Evolutionary conservation across 768 basidiomycete genomes (phyloP), one percentile per base, ranked within the genome.

Genomic region (Lactarius hatsudake): DNA sequence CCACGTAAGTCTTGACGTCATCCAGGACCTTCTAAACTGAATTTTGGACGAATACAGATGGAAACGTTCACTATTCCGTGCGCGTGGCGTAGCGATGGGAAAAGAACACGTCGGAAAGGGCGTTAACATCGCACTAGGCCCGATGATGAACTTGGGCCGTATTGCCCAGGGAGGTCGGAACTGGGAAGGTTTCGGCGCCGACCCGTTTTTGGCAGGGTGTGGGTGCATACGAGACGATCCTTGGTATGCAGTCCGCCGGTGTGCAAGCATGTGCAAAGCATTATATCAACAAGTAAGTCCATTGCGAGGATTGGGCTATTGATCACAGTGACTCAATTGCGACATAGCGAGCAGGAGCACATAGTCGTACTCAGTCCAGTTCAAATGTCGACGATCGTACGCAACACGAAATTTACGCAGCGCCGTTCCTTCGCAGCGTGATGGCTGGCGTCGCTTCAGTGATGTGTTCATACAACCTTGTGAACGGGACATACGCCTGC

Each of bases 101-200:
- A 73, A 81, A 63, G 96, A 98, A 75, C 89, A 92, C 78, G 82
- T 82, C 64, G 87, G 85, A 32, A 94, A 96, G 74, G 96, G 96
- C 28, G 87, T 92, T 56, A 85, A 97, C 71, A 79, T 96, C 59
- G 89, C 87, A 12, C 82, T 96, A 3, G 81, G 83, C 34, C 84
- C 93, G 0, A 91, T 91, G 89, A 94, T 93, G 87, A 94, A 95
- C 74, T 84, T 96, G 80, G 91, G 89, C 3, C 85, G 91, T 20
- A 77, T 88, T 23, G 87, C 90, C 3, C 81, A 85, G 69, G 93
- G 90, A 8, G 95, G 95, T 20, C 81, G 95, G 34, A 94, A 95
- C 76, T 96, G 93, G 92, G 95, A 96, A 81, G 93, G 93, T n/a
- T 95, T 94, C 65, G 94, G 94, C 36, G 93, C 84, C 12, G 95